Evolutionary conservation across 2,329 filamentous ascomycete genomes (phyloP).

Genomic region (Dothistroma septosporum): DNA sequence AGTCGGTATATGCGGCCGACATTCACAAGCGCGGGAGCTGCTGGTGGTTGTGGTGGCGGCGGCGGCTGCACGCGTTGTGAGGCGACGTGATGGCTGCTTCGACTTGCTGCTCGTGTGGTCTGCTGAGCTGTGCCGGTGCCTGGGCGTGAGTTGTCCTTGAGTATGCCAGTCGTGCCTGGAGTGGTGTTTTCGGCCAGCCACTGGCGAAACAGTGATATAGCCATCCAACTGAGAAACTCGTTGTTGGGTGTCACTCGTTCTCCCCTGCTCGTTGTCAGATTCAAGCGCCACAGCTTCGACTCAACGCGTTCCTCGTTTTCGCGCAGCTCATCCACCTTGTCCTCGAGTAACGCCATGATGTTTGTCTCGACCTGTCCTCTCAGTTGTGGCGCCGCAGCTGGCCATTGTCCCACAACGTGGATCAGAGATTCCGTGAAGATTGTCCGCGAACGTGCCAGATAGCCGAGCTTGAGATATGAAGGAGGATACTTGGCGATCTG

Average conservation of each 20-base stretch:
- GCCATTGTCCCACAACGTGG: slow-evolving; percentile 94
- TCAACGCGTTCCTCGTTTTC: slow-evolving; percentile 78
- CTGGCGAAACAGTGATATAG: slow-evolving; percentile 79
- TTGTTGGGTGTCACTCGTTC: slow-evolving; percentile 77
- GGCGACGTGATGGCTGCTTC: slow-evolving; percentile 28
- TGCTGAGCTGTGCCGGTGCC: slow-evolving; percentile 8
- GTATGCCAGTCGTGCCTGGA: slow-evolving; percentile 57
- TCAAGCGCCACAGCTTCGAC: slow-evolving; percentile 74
- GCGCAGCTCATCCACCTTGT: slow-evolving; percentile 88
- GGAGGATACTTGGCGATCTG: slow-evolving; percentile 96
- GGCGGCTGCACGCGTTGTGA: slow-evolving; percentile 31
- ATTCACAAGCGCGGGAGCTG: slow-evolving; percentile 37
- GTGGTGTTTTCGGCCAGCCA: slow-evolving; percentile 91
- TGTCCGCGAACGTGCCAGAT: slow-evolving; percentile 74
- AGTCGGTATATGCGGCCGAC: slow-evolving; percentile 74
- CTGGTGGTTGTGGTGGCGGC: slow-evolving; percentile 27
- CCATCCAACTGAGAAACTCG: slow-evolving; percentile 85
- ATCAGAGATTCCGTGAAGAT: slow-evolving; percentile 76
- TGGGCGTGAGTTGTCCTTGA: slow-evolving; percentile 36
- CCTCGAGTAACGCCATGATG: slow-evolving; percentile 85
- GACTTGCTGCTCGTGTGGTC: slow-evolving; percentile 17
- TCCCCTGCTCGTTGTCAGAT: slow-evolving; percentile 70
- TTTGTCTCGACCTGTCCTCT: slow-evolving; percentile 66
- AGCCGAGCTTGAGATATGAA: slow-evolving; percentile 84
- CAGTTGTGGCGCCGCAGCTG: slow-evolving; percentile 71